phyloP scores from a whole-genome alignment of 768 basidiomycete genomes.

The Hygrophorus russula region DNA sequence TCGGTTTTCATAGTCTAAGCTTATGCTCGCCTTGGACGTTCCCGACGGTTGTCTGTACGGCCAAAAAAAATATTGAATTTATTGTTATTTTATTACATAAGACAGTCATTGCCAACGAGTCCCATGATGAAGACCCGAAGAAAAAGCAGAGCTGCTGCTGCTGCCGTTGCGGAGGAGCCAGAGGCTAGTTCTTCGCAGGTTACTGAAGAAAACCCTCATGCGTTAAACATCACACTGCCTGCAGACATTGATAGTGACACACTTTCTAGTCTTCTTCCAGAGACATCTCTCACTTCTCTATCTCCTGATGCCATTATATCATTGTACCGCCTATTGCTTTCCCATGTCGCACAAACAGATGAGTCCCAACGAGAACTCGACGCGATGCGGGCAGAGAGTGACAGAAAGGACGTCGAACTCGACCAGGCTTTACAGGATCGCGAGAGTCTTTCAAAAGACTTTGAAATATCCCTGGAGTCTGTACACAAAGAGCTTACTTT shows the following conservation, averaged over 20 bases:
- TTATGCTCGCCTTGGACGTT: too few relatives aligned
- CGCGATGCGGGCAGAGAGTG: slow-evolving; percentile 51
- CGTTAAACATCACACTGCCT: slow-evolving; percentile 40
- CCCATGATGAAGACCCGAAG: slow-evolving; percentile 44
- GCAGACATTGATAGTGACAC: slow-evolving; percentile 56
- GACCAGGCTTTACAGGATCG: slow-evolving; percentile 78
- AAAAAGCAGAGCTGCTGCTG: slow-evolving; percentile 45
- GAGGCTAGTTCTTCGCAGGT: slow-evolving; percentile 14
- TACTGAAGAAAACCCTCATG: slow-evolving; percentile 18
- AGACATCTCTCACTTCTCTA: slow-evolving; percentile 41
- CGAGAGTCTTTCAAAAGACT: slow-evolving; percentile 47
- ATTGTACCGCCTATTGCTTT: slow-evolving; percentile 51
- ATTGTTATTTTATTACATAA: too few relatives aligned
- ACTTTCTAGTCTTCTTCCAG: slow-evolving; percentile 52
- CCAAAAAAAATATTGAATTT: background rate
- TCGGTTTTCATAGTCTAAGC: too few relatives aligned
- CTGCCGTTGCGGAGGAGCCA: slow-evolving; percentile 22
- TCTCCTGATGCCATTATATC: slow-evolving; percentile 48
- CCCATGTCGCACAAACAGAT: slow-evolving; percentile 46
- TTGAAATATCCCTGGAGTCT: slow-evolving; percentile 40
- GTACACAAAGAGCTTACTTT: slow-evolving; percentile 44
- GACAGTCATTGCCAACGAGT: too few relatives aligned
- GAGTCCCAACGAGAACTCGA: slow-evolving; percentile 53
- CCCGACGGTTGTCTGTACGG: too few relatives aligned
- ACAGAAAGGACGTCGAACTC: slow-evolving; percentile 71